Conservation (phyloP, 2,329 filamentous ascomycete species). For the Curvularia sp. region DNA sequence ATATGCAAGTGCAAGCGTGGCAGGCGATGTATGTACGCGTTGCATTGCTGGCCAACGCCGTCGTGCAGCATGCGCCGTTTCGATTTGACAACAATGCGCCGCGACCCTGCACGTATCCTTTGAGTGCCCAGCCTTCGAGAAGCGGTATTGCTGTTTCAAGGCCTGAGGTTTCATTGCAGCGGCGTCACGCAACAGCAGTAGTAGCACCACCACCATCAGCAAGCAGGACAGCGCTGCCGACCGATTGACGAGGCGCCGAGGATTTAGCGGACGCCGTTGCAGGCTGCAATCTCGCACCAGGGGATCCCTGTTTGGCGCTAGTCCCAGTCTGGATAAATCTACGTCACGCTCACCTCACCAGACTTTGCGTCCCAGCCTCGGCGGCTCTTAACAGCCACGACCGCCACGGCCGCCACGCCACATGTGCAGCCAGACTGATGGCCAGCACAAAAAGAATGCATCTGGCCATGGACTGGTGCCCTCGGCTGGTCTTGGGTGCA, state of each 20-base stretch:
- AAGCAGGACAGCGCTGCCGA: slow-evolving; percentile 21
- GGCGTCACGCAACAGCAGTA: too few species aligned
- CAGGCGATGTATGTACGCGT: background rate
- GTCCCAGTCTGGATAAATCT: slow-evolving; percentile 7
- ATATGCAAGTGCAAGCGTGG: background rate
- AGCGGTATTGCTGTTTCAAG: slow-evolving; percentile 24
- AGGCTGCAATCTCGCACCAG: slow-evolving; percentile 8
- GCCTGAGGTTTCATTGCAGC: slow-evolving; percentile 11
- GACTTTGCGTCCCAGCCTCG: slow-evolving; percentile 18
- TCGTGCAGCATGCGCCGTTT: slow-evolving; percentile 26
- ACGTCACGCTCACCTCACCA: slow-evolving; percentile 27
- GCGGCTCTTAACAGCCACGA: slow-evolving; percentile 1
- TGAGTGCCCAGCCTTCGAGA: slow-evolving; percentile 18
- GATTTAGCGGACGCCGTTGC: slow-evolving; percentile 24
- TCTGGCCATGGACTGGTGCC: too few species aligned
- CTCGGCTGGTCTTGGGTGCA: too few species aligned
- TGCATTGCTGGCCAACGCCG: slow-evolving; percentile 11
- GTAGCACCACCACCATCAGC: slow-evolving; percentile 8
- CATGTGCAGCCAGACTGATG: too few species aligned
- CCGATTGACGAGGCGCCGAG: slow-evolving; percentile 19
- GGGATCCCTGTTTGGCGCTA: slow-evolving; percentile 18
- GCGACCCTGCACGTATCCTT: slow-evolving; percentile 12
- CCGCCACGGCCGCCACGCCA: slow-evolving; percentile 1
- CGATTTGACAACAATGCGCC: slow-evolving; percentile 17
- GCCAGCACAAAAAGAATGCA: too few species aligned